Evolutionary conservation across 768 basidiomycete genomes (phyloP), one percentile per base, ranked within the genome.

Genomic region (Porpolomopsis calyptriformis): DNA sequence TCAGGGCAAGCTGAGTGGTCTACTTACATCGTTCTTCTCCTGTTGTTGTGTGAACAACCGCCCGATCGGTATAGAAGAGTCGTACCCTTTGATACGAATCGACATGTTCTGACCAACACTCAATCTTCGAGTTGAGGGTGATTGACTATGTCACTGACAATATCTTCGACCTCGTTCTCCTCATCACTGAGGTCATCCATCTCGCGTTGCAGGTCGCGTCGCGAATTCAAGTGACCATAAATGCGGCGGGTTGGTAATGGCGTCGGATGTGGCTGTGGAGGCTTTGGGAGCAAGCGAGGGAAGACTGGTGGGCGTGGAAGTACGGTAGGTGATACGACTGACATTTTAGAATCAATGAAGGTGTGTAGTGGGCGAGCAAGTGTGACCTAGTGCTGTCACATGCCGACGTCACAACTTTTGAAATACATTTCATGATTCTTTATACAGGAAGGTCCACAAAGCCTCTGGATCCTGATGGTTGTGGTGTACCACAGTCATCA

Each of bases 401-500:
- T n/a, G n/a, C n/a, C n/a, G n/a, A n/a, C n/a, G n/a, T 31, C 29
- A 31, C 7, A 14, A 31, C 7, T 31, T 7, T 7, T 31, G 18
- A 26, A 19, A 20, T 41, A 4, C 11, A 41, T 6, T 23, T 16
- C 12, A 24, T n/a, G n/a, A n/a, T n/a, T n/a, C n/a, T n/a, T 64
- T 73, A 45, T 85, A 72, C 54, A 98, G 63, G 65, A 97, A 96
- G 14, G 69, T 72, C 91, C 92, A 97, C 43, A 98, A 65, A 0
- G 79, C 90, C 11, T 78, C 68, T 1, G 76, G 52, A 53, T 85
- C 65, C 61, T 87, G 89, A 62, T 82, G 98, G 60, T 98, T 86
- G 57, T 99, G 96, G 60, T 98, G 90, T 3, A 94, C 76, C 53
- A 98, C 68, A 64, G 80, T 93, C 51, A 98, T 80, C 41, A 99